These are phyloP conservation scores for Apiotrichum brassicae DNA, from an alignment of 1,284 basidiomycete species.

Conservation along the genomic window DNA sequence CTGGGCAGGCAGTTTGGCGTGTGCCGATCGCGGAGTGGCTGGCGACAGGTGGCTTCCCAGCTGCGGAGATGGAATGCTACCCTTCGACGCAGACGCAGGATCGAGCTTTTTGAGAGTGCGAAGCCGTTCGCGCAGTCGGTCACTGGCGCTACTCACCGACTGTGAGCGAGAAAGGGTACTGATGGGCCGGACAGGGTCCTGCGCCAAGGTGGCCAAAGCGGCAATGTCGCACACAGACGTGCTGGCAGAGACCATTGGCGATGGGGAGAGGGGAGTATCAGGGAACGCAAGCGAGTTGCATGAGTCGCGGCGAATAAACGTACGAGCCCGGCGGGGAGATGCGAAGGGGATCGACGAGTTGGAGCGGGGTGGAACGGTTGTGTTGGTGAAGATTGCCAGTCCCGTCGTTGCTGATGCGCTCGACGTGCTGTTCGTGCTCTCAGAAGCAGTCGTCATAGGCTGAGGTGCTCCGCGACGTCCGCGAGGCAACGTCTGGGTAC, in stretches of 20 bases:
- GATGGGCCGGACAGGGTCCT: conserved; percentile 6
- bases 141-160: background rate
- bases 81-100: background rate
- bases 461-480: background rate
- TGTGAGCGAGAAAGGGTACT: background rate
- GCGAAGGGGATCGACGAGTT: background rate
- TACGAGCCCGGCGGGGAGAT: background rate
- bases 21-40: conserved; percentile 7
- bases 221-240: conserved; percentile 16
- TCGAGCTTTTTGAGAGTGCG: conserved; percentile 1
- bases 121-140: conserved; percentile 12
- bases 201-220: conserved; percentile 11
- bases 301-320: background rate
- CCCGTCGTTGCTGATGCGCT: background rate
- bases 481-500: background rate
- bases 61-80: background rate
- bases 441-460: background rate
- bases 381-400: too few species aligned
- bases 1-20: conserved; percentile 6
- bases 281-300: background rate
- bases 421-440: background rate
- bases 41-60: conserved; percentile 1
- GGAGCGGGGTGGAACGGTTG: background rate
- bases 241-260: conserved; percentile 3
- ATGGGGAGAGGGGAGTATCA: background rate